Conservation (phyloP, 805 yeast genomes). For the Danielozyma ontarioensis region DNA sequence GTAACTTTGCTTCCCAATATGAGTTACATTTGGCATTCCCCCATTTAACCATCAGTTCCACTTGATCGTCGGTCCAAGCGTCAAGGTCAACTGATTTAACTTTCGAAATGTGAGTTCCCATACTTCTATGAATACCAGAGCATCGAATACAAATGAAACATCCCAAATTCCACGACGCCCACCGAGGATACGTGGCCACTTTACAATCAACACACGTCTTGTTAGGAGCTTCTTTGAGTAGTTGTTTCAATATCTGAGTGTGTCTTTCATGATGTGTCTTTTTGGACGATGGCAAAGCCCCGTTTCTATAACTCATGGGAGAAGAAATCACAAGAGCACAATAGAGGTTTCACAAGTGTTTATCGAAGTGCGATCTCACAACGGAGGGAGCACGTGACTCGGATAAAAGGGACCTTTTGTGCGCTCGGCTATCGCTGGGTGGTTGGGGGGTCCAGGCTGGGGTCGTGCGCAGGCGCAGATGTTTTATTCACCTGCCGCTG, state of each 20-base stretch:
- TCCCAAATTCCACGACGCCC: slow-evolving; percentile 98
- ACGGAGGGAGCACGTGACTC: not conserved
- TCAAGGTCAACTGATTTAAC: slow-evolving; percentile 94
- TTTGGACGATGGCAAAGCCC: slow-evolving; percentile 39
- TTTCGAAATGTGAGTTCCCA: slow-evolving; percentile 93
- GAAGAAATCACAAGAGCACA: not conserved
- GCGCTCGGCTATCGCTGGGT: too few relatives aligned
- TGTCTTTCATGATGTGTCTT: slow-evolving; percentile 48
- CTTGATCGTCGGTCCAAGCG: slow-evolving; percentile 94
- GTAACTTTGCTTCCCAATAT: slow-evolving; percentile 81
- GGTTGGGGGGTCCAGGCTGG: too few relatives aligned
- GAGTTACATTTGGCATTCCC: slow-evolving; percentile 76
- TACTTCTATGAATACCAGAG: slow-evolving; percentile 90
- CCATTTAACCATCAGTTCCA: slow-evolving; percentile 76
- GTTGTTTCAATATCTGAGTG: slow-evolving; percentile 66
- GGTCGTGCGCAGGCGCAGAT: too few relatives aligned
- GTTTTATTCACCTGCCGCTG: too few relatives aligned
- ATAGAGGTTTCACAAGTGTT: not conserved
- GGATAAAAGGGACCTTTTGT: not conserved
- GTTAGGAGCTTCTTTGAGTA: slow-evolving; percentile 75
- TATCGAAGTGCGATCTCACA: too few relatives aligned
- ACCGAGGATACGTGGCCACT: slow-evolving; percentile 81
- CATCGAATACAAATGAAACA: slow-evolving; percentile 90
- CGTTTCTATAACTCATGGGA: slow-evolving; percentile 5
- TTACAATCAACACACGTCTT: slow-evolving; percentile 89